These are phyloP conservation scores for Picochlorum sp. DNA, from an alignment of 139 green algal genomes.

Conservation along the genomic window DNA sequence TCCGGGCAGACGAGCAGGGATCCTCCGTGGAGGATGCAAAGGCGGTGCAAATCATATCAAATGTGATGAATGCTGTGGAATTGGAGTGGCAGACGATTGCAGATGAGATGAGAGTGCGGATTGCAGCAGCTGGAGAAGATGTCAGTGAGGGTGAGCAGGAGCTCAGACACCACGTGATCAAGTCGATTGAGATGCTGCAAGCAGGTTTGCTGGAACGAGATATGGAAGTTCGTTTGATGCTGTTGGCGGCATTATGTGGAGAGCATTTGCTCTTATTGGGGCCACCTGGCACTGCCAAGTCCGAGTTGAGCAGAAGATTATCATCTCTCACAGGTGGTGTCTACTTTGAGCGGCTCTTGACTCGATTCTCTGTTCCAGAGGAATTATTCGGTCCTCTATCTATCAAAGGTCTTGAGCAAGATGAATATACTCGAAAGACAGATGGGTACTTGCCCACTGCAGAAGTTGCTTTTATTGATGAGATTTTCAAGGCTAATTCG, in stretches of 20 bases:
- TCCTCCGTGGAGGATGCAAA: too few species aligned
- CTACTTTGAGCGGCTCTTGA: slow-evolving; percentile 91
- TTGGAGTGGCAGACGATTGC: too few species aligned
- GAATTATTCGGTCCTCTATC: slow-evolving; percentile 87
- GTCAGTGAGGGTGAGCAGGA: slow-evolving; percentile 12
- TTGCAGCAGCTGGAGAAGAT: not conserved
- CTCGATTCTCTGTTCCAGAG: slow-evolving; percentile 83
- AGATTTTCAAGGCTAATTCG: slow-evolving; percentile 86
- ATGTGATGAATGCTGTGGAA: too few species aligned
- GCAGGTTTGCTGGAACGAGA: slow-evolving; percentile 54
- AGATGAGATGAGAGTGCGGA: not conserved
- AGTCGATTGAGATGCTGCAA: slow-evolving; percentile 60
- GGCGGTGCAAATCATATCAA: too few species aligned
- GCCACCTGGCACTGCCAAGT: slow-evolving; percentile 82
- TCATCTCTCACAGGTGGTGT: slow-evolving; percentile 40
- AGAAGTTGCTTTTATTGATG: slow-evolving; percentile 85
- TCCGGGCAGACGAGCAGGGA: too few species aligned
- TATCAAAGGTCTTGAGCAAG: slow-evolving; percentile 81
- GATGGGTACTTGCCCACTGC: slow-evolving; percentile 80
- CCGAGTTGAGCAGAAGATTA: slow-evolving; percentile 72
- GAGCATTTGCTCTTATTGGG: slow-evolving; percentile 80
- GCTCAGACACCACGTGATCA: slow-evolving; percentile 32
- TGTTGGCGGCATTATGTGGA: slow-evolving; percentile 68
- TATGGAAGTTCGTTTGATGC: slow-evolving; percentile 69
- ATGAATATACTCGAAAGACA: slow-evolving; percentile 81